phyloP scores from a whole-genome alignment of 495 filamentous ascomycete genomes.

The Emericellopsis terricola region DNA sequence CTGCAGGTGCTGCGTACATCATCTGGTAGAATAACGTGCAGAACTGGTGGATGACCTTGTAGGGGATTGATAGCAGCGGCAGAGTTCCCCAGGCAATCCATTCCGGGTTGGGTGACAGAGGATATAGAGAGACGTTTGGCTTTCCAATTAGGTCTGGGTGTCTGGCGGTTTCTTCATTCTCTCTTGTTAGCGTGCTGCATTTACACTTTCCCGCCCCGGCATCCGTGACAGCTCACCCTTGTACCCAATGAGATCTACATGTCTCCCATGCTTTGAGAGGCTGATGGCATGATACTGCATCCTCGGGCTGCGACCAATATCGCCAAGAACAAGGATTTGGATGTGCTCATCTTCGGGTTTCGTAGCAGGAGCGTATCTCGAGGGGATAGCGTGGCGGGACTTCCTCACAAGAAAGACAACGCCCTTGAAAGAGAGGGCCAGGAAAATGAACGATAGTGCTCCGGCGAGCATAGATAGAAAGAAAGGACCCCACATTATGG shows the following conservation, averaged over 20 bases:
- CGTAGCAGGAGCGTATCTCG: constrained; percentile 1
- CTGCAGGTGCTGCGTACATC: constrained; percentile 50
- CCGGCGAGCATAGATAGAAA: constrained; percentile 8
- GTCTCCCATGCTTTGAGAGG: constrained; percentile 64
- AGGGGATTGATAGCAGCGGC: constrained; percentile 62
- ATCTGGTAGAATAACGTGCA: constrained; percentile 49
- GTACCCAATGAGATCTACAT: constrained; percentile 80
- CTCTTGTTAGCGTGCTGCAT: neutral
- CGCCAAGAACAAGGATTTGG: constrained; percentile 90
- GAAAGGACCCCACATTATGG: constrained; percentile 4
- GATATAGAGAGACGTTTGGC: constrained; percentile 44
- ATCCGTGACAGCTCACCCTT: constrained; percentile 50
- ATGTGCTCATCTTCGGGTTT: constrained; percentile 11
- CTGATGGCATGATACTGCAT: constrained; percentile 99
- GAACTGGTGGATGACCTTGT: constrained; percentile 77
- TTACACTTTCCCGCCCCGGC: too few relatives aligned
- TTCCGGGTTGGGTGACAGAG: constrained; percentile 42
- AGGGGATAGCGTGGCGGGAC: constrained; percentile 7
- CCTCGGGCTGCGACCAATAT: constrained; percentile 87
- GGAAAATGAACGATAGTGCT: constrained; percentile 6
- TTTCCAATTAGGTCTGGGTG: constrained; percentile 57
- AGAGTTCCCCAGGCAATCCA: constrained; percentile 44
- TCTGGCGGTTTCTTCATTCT: constrained; percentile 26
- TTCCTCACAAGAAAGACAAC: constrained; percentile 10
- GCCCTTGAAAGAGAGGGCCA: constrained; percentile 3